Evolutionary conservation across 768 basidiomycete genomes (phyloP), one percentile per base, ranked within the genome.

Genomic region (Serendipita sp.): DNA sequence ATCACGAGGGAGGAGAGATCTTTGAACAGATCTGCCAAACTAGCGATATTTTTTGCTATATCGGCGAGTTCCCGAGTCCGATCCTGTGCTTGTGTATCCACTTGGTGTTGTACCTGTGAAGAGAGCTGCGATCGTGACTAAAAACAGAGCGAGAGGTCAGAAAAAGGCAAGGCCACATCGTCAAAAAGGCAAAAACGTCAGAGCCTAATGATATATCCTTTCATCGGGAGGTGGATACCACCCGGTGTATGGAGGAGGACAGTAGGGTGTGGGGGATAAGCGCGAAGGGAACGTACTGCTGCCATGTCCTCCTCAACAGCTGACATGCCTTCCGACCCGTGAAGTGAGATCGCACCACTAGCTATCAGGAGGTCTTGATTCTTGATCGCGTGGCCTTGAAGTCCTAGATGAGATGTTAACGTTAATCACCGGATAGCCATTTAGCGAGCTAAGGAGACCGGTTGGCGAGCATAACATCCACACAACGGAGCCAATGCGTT

Each of bases 351-450:
- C 28, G 85, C 84, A 43, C 90, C 94, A 48, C 90, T 91, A 3
- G 94, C 92, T 67, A 92, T 80, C 65, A 97, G 79, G 42, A 96
- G 77, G 76, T 96, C 93, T 74, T 93, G 90, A 71, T 94, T 95
- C 75, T 95, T 96, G 72, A 91, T 92, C 71, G 94, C 91, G 77
- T 98, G 94, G 65, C 96, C 96, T 77, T 95, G 91, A 44, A 98
- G 78, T 72, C 88, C 95, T 96, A 71, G 51, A 64, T 58, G 56
- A 56, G 11, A 38, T n/a, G 14, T 7, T 24, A 14, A 51, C 20
- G 62, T 62, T 16, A 62, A 31, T 30, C 38, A 33, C 45, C 45
- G 45, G n/a, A 28, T 48, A 28, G 45, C 45, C 45, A 48, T 48
- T 38, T 38, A 7, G 38, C 14, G 38, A 38, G 14, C 14, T 14